phyloP scores from a whole-genome alignment of 371 early-diverging fungal species.

The Sporodiniella umbellata region DNA sequence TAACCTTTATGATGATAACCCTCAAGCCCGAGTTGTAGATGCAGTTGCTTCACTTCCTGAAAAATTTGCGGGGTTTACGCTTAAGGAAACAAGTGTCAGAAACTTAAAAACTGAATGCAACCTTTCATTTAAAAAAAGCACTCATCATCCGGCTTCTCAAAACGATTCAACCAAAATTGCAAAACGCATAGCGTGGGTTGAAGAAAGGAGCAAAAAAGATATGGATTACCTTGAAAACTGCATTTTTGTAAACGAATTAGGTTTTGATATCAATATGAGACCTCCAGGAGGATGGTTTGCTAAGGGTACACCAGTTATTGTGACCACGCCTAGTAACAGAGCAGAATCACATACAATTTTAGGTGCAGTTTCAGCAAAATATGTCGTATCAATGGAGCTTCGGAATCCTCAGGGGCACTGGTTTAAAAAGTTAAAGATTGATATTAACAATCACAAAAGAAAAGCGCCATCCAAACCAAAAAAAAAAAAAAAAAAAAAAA shows the following conservation, averaged over 20 bases:
- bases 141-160: constrained; percentile 10
- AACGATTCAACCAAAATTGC: constrained; percentile 14
- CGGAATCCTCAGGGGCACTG: constrained; percentile 3
- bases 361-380: constrained; percentile 10
- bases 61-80: constrained; percentile 3
- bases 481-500: background rate
- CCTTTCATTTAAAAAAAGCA: constrained; percentile 5
- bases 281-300: constrained; percentile 4
- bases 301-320: constrained; percentile 13
- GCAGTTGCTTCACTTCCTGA: constrained; percentile 12
- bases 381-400: background rate
- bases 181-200: constrained; percentile 10
- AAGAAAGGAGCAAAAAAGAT: constrained; percentile 6
- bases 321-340: constrained; percentile 5
- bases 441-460: constrained; percentile 5
- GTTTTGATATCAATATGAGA: constrained; percentile 14
- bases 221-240: constrained; percentile 1
- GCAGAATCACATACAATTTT: constrained; percentile 10
- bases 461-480: constrained; percentile 1
- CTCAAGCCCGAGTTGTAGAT: constrained; percentile 7
- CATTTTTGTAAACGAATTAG: constrained; percentile 15
- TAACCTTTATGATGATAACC: constrained; percentile 9
- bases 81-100: constrained; percentile 7
- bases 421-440: constrained; percentile 4
- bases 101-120: constrained; percentile 6